phyloP scores from a whole-genome alignment of 2,329 filamentous ascomycete species.

The Microdochium trichocladiopsis region DNA sequence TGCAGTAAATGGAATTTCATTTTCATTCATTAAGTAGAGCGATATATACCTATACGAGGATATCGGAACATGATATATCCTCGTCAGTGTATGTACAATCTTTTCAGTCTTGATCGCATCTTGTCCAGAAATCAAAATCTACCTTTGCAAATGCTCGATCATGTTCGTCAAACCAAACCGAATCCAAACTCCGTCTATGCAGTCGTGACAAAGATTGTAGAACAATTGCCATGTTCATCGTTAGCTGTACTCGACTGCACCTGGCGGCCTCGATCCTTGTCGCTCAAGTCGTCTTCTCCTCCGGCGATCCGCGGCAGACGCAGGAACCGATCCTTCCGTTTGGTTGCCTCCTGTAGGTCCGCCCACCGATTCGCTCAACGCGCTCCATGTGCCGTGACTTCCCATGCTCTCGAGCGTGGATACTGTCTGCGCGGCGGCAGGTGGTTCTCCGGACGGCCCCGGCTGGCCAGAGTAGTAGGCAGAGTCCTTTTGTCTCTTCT shows the following conservation, averaged over 20 bases:
- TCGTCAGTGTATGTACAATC: not conserved
- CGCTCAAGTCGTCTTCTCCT: slow-evolving; percentile 50
- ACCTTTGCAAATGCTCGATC: not conserved
- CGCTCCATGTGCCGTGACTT: slow-evolving; percentile 47
- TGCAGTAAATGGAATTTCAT: not conserved
- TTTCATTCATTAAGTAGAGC: not conserved
- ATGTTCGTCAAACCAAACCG: not conserved
- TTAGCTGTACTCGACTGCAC: slow-evolving; percentile 13
- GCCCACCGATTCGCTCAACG: slow-evolving; percentile 38
- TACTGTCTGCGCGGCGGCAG: slow-evolving; percentile 32
- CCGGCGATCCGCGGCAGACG: slow-evolving; percentile 42
- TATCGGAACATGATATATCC: not conserved
- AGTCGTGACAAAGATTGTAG: not conserved
- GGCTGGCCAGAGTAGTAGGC: slow-evolving; percentile 52
- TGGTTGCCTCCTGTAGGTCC: slow-evolving; percentile 25
- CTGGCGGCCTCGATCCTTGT: slow-evolving; percentile 26
- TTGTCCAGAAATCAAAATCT: not conserved
- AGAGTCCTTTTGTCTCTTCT: slow-evolving; percentile 47
- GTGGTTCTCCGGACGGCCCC: slow-evolving; percentile 30
- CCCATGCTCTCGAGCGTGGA: slow-evolving; percentile 37
- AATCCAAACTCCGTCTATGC: not conserved
- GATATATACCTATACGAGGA: not conserved
- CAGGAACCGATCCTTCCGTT: slow-evolving; percentile 26
- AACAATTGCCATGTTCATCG: not conserved
- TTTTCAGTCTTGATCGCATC: not conserved